Percentiles rank a stretch among this genome's conserved stretches.
phyloP scores from a whole-genome alignment of 331 rosid genomes.

The Rhamnella rubrinervis region DNA sequence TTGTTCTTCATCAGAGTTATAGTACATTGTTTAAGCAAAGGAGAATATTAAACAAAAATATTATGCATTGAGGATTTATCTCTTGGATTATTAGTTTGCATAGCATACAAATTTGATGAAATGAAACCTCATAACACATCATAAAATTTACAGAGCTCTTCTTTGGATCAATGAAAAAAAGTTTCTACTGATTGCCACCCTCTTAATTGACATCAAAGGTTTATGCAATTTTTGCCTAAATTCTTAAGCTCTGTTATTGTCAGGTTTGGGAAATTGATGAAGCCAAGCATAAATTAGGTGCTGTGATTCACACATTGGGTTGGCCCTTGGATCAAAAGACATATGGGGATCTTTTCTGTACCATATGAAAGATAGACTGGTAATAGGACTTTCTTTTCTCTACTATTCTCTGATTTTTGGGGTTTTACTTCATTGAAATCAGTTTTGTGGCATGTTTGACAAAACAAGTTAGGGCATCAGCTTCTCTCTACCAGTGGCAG shows the following conservation, averaged over 20 bases:
- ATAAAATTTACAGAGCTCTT: background rate
- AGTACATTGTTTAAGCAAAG: background rate
- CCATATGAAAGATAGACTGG: slow-evolving; percentile 92
- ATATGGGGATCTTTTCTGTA: slow-evolving; percentile 96
- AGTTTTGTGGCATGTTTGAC: no score
- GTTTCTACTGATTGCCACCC: background rate
- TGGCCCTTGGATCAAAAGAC: slow-evolving; percentile 93
- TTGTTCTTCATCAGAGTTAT: background rate
- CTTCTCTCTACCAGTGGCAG: no score
- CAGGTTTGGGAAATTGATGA: slow-evolving; percentile 96
- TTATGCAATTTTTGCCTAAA: slow-evolving; percentile 21
- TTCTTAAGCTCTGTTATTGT: slow-evolving; percentile 20
- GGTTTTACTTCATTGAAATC: background rate
- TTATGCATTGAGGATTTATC: background rate
- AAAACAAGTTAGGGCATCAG: no score
- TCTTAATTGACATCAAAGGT: slow-evolving; percentile 1
- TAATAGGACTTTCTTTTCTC: slow-evolving; percentile 17
- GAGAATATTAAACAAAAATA: background rate
- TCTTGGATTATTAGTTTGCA: background rate
- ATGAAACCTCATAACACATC: background rate
- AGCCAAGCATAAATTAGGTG: slow-evolving; percentile 76
- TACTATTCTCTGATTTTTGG: background rate
- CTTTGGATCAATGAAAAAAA: background rate
- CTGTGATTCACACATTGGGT: slow-evolving; percentile 87
- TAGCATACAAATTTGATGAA: background rate